Evolutionary conservation across 495 filamentous ascomycete species (phyloP).

Genomic region (Podospora anserina): DNA sequence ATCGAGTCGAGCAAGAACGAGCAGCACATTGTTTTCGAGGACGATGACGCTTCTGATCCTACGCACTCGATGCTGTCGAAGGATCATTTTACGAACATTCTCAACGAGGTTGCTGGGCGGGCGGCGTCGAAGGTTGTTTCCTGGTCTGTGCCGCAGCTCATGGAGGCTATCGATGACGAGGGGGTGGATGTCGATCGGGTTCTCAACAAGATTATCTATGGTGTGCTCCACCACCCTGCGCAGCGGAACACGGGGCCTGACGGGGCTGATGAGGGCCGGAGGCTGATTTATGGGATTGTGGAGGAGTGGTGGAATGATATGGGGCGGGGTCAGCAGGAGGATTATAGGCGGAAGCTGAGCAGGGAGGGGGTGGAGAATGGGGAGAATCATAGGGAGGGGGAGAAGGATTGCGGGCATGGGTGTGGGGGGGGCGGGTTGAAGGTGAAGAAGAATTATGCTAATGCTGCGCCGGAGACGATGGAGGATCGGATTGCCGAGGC

Average conservation of each 20-base stretch:
- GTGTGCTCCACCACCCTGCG: constrained; percentile 85
- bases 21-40: constrained; percentile 81
- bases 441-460: constrained; percentile 44
- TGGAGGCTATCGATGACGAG: constrained; percentile 81
- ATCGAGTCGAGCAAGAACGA: constrained; percentile 75
- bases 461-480: constrained; percentile 32
- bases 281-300: constrained; percentile 72
- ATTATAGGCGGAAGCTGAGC: constrained; percentile 67
- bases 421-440: constrained; percentile 64
- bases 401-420: constrained; percentile 80
- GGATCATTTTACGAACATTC: constrained; percentile 83
- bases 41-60: constrained; percentile 70
- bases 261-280: constrained; percentile 67
- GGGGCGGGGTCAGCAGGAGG: constrained; percentile 55
- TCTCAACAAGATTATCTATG: constrained; percentile 69
- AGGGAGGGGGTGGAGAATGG: constrained; percentile 71
- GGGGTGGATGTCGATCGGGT: constrained; percentile 61
- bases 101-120: constrained; percentile 85
- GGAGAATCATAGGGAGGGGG: constrained; percentile 78
- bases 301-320: constrained; percentile 75
- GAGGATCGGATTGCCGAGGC: constrained; percentile 46
- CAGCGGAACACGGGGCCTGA: constrained; percentile 66
- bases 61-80: constrained; percentile 97
- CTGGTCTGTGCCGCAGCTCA: constrained; percentile 82
- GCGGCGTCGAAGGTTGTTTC: constrained; percentile 71